Evolutionary conservation across 1,139 yeast genomes (phyloP), one percentile per base, ranked within the genome.

Genomic region (Lodderomyces jiufengensis): DNA sequence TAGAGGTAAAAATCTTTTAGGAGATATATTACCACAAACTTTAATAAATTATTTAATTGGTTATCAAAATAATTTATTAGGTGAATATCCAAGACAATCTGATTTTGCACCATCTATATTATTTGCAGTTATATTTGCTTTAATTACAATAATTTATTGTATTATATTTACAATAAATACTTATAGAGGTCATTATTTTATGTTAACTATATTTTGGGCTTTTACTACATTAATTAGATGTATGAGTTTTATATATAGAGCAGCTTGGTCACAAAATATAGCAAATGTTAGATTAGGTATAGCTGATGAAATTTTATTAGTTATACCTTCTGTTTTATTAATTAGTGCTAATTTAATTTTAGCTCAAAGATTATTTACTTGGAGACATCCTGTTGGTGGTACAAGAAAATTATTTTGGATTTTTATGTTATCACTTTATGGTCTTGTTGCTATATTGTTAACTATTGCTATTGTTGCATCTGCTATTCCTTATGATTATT

Each of bases 331-430:
- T 6, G 50, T 64, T 23, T 38, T 63, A 4, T 40, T 66, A 16
- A 63, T 60, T 3, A 60, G 71, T 2, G 51, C 60, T 15, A 65
- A 66, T 42, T 62, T 67, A 47, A 57, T 64, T 22, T 52, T 66
- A 40, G 70, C 72, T 9, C 73, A 66, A 46, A 55, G 73, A 44
- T 52, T 67, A 28, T 67, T 67, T 46, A 65, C 71, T 2, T 67
- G 73, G 73, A 55, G 73, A 50, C 73, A 67, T 48, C 73, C 73
- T 7, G 72, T 65, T 7, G 72, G 73, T 37, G 73, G 73, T 39
- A 59, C 65, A 20, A 48, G 70, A 37, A 50, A 45, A 30, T 44
- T 63, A 29, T 66, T 67, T 43, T 64, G 66, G 60, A 40, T 51
- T 31, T 39, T 55, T 33, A 66, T 67, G 72, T 47, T 57, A 26